phyloP scores from a whole-genome alignment of 345 rosid species.

The Brassica rapa region DNA sequence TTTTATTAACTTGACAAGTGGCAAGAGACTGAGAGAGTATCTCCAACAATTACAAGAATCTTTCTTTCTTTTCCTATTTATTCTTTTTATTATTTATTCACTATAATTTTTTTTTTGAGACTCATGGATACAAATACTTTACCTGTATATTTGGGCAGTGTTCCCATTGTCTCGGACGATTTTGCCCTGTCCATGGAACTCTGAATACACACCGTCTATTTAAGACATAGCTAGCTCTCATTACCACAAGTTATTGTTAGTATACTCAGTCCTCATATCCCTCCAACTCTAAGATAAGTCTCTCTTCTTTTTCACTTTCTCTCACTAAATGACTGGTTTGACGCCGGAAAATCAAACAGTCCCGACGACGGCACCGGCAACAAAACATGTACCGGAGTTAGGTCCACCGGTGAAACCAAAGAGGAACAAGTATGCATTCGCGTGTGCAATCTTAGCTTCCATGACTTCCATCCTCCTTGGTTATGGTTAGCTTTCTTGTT shows the following conservation, averaged over 20 bases:
- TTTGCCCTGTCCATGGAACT: slow-evolving; percentile 16
- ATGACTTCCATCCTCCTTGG: slow-evolving; percentile 70
- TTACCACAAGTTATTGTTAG: slow-evolving; percentile 28
- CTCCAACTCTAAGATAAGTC: neutral
- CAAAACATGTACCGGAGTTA: slow-evolving; percentile 46
- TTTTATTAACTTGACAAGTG: neutral
- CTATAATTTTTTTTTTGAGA: neutral
- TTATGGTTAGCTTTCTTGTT: slow-evolving; percentile 50
- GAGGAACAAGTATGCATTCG: slow-evolving; percentile 63
- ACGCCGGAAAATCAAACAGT: slow-evolving; percentile 31
- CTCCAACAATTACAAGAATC: neutral
- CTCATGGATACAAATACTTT: slow-evolving; percentile 5
- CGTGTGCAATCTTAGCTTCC: slow-evolving; percentile 68
- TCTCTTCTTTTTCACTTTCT: neutral
- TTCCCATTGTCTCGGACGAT: slow-evolving; percentile 31
- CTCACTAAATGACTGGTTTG: slow-evolving; percentile 5
- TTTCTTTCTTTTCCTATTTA: neutral
- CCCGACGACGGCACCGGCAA: neutral
- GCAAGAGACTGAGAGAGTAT: neutral
- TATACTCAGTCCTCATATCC: slow-evolving; percentile 30
- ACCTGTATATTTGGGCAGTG: neutral
- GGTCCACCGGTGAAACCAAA: slow-evolving; percentile 56
- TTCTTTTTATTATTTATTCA: neutral
- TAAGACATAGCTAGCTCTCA: slow-evolving; percentile 19
- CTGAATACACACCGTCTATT: slow-evolving; percentile 27